These are phyloP conservation scores for Bruguiera parviflora DNA, from an alignment of 345 rosid species.

Conservation along the genomic window DNA sequence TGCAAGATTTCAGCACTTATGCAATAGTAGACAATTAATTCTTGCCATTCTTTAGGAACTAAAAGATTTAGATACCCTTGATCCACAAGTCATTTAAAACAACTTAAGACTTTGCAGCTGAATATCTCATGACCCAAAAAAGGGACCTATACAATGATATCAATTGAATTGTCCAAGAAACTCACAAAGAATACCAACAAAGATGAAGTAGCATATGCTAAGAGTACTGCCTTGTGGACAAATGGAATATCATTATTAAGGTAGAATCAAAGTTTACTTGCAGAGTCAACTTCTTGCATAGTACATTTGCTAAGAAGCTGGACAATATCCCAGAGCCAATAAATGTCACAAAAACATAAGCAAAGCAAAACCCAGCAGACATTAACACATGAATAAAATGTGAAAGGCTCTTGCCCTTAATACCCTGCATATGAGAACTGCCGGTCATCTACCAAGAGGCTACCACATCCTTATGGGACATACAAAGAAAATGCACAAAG, in stretches of 20 bases:
- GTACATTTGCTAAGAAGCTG: no score
- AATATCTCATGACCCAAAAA: neutral
- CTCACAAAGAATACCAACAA: neutral
- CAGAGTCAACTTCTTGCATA: no score
- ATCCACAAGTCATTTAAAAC: no score
- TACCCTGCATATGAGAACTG: neutral
- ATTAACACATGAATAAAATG: neutral
- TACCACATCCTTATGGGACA: neutral
- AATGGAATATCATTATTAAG: no score
- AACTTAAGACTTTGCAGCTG: neutral
- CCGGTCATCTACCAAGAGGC: neutral
- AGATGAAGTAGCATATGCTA: no score
- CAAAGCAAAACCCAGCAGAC: neutral
- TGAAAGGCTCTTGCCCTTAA: no score
- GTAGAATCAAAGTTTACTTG: no score
- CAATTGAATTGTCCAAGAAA: neutral
- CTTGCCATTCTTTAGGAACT: neutral
- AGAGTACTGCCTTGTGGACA: no score
- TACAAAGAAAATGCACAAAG: slow-evolving; percentile 1
- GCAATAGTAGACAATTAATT: neutral
- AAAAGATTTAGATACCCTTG: no score
- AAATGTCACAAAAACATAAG: neutral
- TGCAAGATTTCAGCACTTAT: neutral
- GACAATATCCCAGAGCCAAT: no score
- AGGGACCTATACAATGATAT: neutral